Evolutionary conservation across 2,329 filamentous ascomycete genomes (phyloP).

Genomic region (Gnomoniopsis sp.): DNA sequence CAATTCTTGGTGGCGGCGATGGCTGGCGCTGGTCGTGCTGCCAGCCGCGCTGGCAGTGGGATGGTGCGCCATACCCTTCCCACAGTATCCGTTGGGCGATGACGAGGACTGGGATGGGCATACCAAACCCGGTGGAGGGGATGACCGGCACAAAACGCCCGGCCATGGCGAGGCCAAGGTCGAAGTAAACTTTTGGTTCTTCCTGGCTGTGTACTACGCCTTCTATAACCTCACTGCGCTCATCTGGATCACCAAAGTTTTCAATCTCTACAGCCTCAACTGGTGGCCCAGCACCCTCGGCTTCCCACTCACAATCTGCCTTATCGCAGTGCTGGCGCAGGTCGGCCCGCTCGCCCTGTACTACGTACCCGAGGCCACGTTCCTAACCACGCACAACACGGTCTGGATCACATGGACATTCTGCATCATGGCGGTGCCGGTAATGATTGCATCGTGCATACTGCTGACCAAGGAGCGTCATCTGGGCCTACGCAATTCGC

Average conservation of each 20-base stretch:
- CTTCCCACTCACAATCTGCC: conserved; percentile 60
- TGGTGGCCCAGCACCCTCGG: conserved; percentile 53
- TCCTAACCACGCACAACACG: conserved; percentile 60
- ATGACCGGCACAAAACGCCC: conserved; percentile 41
- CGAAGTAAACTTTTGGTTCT: conserved; percentile 69
- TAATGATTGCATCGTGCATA: conserved; percentile 62
- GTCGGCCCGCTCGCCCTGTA: conserved; percentile 59
- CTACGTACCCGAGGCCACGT: conserved; percentile 47
- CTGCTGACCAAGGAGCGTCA: conserved; percentile 63
- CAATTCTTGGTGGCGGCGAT: conserved; percentile 62
- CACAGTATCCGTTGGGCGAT: conserved; percentile 54
- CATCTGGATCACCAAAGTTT: conserved; percentile 69
- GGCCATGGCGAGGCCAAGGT: conserved; percentile 63
- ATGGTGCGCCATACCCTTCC: conserved; percentile 65
- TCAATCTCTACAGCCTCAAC: conserved; percentile 68
- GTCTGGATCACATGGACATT: conserved; percentile 69
- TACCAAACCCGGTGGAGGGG: conserved; percentile 21
- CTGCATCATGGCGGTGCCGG: conserved; percentile 65
- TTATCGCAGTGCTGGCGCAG: conserved; percentile 60
- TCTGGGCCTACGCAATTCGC: conserved; percentile 55
- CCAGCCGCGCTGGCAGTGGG: conserved; percentile 58
- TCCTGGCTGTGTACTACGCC: conserved; percentile 66
- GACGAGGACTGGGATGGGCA: conserved; percentile 35
- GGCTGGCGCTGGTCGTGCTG: conserved; percentile 57
- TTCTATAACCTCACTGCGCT: conserved; percentile 66